Evolutionary conservation across 2,329 filamentous ascomycete species (phyloP).

Genomic region (Epichloe typhina): DNA sequence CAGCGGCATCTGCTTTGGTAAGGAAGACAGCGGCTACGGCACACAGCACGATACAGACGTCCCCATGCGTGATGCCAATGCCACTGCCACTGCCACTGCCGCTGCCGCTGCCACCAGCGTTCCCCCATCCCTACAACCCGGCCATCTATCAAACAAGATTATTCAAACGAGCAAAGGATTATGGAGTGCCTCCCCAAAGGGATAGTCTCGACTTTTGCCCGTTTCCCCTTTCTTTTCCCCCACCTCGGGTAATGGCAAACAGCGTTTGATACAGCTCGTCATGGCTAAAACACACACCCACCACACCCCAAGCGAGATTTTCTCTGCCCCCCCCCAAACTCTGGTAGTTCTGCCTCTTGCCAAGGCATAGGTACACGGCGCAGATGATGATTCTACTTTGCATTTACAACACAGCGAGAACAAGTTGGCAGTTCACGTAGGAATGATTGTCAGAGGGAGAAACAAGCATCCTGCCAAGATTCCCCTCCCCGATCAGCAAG

Average conservation of each 20-base stretch:
- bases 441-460: too few species aligned
- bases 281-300: too few species aligned
- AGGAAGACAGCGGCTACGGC: constrained; percentile 36
- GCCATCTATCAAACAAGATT: constrained; percentile 40
- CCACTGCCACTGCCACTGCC: constrained; percentile 17
- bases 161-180: constrained; percentile 52
- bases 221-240: not conserved
- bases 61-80: constrained; percentile 33
- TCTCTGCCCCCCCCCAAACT: not conserved
- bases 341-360: not conserved
- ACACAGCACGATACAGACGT: constrained; percentile 29
- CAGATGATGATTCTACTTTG: too few species aligned
- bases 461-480: too few species aligned
- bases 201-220: not conserved
- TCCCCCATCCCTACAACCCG: constrained; percentile 38
- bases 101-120: constrained; percentile 12
- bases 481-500: too few species aligned
- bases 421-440: too few species aligned
- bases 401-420: too few species aligned
- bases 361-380: too few species aligned
- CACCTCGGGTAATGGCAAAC: not conserved
- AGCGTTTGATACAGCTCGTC: not conserved
- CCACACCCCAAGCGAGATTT: too few species aligned
- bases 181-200: constrained; percentile 32
- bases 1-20: constrained; percentile 28